Percentiles rank a stretch among this genome's conserved stretches.
Conservation (phyloP, 1,284 basidiomycete species). For the Golubevia sp. region DNA sequence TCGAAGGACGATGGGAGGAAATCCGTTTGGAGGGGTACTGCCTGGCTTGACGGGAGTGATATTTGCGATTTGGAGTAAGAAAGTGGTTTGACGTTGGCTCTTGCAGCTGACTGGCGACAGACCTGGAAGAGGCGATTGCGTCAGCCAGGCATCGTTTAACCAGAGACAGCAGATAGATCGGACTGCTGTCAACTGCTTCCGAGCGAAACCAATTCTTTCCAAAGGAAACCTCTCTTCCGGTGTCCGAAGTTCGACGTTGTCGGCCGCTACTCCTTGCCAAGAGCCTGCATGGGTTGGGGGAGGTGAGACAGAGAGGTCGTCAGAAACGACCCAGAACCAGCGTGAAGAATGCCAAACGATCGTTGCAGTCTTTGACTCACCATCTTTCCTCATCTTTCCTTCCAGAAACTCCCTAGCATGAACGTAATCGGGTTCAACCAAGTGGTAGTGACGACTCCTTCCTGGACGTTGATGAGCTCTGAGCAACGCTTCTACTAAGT, state of each 20-base stretch:
- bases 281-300: too few relatives aligned
- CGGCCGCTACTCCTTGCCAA: too few relatives aligned
- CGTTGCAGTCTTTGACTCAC: too few relatives aligned
- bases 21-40: not conserved
- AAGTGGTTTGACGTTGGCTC: not conserved
- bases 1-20: not conserved
- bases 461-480: not conserved
- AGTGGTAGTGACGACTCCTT: not conserved
- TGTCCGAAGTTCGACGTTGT: not conserved
- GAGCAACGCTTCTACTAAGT: not conserved
- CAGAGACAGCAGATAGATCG: not conserved
- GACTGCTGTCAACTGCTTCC: not conserved
- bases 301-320: too few relatives aligned
- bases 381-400: too few relatives aligned
- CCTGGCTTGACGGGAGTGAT: not conserved
- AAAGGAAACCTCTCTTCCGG: too few relatives aligned
- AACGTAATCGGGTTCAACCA: not conserved
- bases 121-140: not conserved
- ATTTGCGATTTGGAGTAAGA: not conserved
- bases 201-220: not conserved
- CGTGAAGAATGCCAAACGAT: too few relatives aligned
- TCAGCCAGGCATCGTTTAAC: not conserved
- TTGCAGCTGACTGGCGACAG: not conserved
- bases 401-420: too few relatives aligned
- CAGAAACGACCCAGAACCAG: too few relatives aligned